Evolutionary conservation across 2,329 filamentous ascomycete genomes (phyloP), one percentile per base, ranked within the genome.

Genomic region (Thermothelomyces thermophilus): DNA sequence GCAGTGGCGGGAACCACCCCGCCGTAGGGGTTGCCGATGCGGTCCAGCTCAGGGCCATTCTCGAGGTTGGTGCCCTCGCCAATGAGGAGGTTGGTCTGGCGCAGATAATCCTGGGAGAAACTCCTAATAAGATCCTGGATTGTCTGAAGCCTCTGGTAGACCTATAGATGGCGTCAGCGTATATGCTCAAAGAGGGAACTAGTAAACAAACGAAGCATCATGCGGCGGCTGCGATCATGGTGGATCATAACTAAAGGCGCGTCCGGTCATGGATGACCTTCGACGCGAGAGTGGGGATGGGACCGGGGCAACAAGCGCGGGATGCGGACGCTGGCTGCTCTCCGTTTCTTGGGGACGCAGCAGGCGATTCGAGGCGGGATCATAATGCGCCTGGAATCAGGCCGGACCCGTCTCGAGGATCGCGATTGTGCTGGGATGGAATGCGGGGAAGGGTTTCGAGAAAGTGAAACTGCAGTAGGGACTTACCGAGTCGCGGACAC

Each of bases 21-120:
- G 64, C 69, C 72, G 56, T 74, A 72, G 33, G 68, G 68, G 40
- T 66, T 62, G 52, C 82, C 77, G 48, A 81, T 73, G 51, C 76
- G 74, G 46, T 76, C 70, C 26, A 78, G 66, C 31, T 71, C 70
- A 28, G 67, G 66, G 37, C 64, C 66, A 57, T 71, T 70, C 55
- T 79, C 76, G 47, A 71, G 60, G n/a, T 65, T 70, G 43, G 73
- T 74, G 61, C 70, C 76, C 71, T 78, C 82, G 58, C 83, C 83
- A 22, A 95, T 79, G 41, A 95, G 80, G 7, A 88, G 83, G 67
- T 90, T 89, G 60, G 87, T 90, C 74, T 95, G 89, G 64, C 88
- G 85, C 63, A 94, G 80, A 70, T 95, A 95, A 60, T 90, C 87
- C 62, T 82, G 79, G 57, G 87, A 84, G 61, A 95, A 84, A 52